phyloP scores from a whole-genome alignment of 1,284 basidiomycete species.

The Pascua sp. region DNA sequence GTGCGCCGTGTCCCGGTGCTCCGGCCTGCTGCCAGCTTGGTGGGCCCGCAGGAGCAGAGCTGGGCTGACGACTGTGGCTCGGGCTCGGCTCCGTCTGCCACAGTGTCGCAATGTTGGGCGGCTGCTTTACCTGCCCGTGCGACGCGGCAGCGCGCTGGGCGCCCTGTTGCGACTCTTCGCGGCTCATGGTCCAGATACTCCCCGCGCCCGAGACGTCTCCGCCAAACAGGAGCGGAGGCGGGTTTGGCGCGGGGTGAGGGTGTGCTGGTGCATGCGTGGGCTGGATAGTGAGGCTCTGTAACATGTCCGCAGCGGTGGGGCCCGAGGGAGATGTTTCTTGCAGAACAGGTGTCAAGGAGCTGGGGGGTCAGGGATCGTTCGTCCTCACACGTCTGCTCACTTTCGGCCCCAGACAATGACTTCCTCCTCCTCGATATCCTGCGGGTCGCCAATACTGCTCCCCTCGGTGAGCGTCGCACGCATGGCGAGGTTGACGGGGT shows the following conservation, averaged over 20 bases:
- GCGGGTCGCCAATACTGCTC: conserved; percentile 52
- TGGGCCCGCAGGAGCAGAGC: too few species aligned
- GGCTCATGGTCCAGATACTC: conserved; percentile 37
- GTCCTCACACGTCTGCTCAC: conserved; percentile 12
- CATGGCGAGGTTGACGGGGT: conserved; percentile 74
- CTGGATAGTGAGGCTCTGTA: conserved; percentile 22
- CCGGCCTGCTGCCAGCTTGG: too few species aligned
- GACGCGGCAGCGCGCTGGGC: conserved; percentile 8
- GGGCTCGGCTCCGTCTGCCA: conserved; percentile 3
- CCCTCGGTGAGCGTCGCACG: conserved; percentile 57
- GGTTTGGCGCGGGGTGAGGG: not conserved
- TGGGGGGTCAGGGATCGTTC: not conserved
- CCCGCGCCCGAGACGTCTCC: conserved; percentile 15
- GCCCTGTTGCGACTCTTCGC: conserved; percentile 33
- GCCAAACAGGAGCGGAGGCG: conserved; percentile 24
- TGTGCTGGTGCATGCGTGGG: not conserved
- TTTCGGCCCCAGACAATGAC: conserved; percentile 34
- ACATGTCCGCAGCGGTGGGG: conserved; percentile 23
- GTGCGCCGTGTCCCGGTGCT: too few species aligned
- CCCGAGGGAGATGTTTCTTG: not conserved
- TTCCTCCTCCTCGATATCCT: conserved; percentile 37
- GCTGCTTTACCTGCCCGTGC: not conserved
- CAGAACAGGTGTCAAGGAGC: conserved; percentile 6
- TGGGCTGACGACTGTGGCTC: not conserved
- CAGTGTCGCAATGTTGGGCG: not conserved